A percentile compares a stretch with the other conserved stretches of the same genome.
phyloP scores from a whole-genome alignment of 768 basidiomycete genomes.

The Neoboletus subvelutipes region DNA sequence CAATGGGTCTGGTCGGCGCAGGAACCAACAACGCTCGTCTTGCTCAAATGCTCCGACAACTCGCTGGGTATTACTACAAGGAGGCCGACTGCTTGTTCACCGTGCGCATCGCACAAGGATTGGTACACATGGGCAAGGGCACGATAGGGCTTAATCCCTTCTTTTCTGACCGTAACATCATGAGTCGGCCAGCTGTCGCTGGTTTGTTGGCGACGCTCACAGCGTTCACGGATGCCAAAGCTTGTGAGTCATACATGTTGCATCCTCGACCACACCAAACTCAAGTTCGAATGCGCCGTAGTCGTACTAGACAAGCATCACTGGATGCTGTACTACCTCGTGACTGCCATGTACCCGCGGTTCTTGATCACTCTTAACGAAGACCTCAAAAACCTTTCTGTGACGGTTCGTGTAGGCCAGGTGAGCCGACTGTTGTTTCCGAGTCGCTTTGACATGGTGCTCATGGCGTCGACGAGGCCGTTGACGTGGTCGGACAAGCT shows the following conservation, averaged over 20 bases:
- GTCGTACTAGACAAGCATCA: conserved; percentile 94
- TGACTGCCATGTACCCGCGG: conserved; percentile 95
- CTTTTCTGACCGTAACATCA: conserved; percentile 88
- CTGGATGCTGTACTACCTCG: conserved; percentile 98
- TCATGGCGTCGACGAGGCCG: conserved; percentile 52
- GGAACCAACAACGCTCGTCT: conserved; percentile 98
- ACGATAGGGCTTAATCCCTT: conserved; percentile 97
- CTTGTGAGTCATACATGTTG: conserved; percentile 59
- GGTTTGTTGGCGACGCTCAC: conserved; percentile 85
- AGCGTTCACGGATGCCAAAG: conserved; percentile 92
- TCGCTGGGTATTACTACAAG: conserved; percentile 98
- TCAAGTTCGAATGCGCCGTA: conserved; percentile 31
- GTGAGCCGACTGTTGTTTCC: conserved; percentile 37
- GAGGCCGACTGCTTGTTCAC: conserved; percentile 96
- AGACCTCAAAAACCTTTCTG: conserved; percentile 78
- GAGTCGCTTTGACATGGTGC: not conserved
- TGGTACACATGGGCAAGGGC: conserved; percentile 99
- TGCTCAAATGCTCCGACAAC: conserved; percentile 94
- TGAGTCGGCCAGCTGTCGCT: conserved; percentile 86
- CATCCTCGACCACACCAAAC: not conserved
- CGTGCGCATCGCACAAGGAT: conserved; percentile 92
- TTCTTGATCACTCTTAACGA: conserved; percentile 98
- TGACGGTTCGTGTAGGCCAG: conserved; percentile 94
- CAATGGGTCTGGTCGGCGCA: conserved; percentile 97
- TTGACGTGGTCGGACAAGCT: conserved; percentile 96